phyloP scores from a whole-genome alignment of 805 yeast species.

The Tetrapisispora iriomotensis region DNA sequence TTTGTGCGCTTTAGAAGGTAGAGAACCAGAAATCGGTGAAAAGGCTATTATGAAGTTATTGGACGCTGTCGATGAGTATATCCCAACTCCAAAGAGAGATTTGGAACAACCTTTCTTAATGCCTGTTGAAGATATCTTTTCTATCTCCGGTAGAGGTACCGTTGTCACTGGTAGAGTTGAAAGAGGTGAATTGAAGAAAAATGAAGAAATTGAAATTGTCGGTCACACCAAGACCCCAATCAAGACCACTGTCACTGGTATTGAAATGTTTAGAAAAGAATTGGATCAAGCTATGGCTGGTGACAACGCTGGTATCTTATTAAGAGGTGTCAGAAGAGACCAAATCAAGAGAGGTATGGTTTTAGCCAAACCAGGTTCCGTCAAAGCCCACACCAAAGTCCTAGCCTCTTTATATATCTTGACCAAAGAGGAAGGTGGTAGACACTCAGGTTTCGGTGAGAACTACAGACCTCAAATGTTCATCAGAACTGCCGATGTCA shows the following conservation, averaged over 20 bases:
- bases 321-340: conserved; percentile 98
- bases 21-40: conserved; percentile 83
- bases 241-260: conserved; percentile 94
- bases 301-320: conserved; percentile 94
- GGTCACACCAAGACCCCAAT: conserved; percentile 80
- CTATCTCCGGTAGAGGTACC: conserved; percentile 99
- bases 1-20: conserved; percentile 85
- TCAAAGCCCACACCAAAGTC: conserved; percentile 87
- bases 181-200: conserved; percentile 95
- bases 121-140: conserved; percentile 96
- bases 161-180: conserved; percentile 98
- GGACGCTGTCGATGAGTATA: conserved; percentile 86
- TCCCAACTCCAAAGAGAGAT: conserved; percentile 95
- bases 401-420: conserved; percentile 87
- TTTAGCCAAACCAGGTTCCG: conserved; percentile 82
- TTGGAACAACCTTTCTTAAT: conserved; percentile 91
- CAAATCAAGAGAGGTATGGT: conserved; percentile 97
- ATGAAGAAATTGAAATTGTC: conserved; percentile 96
- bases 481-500: conserved; percentile 92
- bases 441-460: conserved; percentile 94
- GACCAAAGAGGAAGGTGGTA: conserved; percentile 98
- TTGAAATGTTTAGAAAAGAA: conserved; percentile 99
- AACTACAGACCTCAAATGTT: conserved; percentile 98
- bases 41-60: conserved; percentile 74
- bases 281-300: conserved; percentile 97